Evolutionary conservation across 306 rosid species (phyloP).

Genomic region (Vigna trinervia): DNA sequence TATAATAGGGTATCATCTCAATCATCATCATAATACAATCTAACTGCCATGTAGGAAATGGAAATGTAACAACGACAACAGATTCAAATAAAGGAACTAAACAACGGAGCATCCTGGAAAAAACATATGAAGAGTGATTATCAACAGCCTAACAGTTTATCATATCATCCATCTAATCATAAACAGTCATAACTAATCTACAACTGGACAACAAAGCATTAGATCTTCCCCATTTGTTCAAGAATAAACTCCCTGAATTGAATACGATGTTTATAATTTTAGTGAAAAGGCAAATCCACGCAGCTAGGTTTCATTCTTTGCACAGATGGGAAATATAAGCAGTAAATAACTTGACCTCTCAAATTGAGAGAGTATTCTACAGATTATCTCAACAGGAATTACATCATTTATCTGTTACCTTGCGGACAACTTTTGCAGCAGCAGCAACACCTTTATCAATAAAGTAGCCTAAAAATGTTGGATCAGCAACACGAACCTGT

Average conservation of each 20-base stretch:
- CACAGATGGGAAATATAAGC: constrained; percentile 18
- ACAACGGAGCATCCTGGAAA: background rate
- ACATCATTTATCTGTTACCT: constrained; percentile 60
- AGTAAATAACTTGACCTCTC: constrained; percentile 10
- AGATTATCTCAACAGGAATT: constrained; percentile 1
- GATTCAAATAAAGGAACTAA: constrained; percentile 1
- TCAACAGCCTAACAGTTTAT: background rate
- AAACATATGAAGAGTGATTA: constrained; percentile 18
- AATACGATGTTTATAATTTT: constrained; percentile 23
- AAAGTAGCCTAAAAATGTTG: constrained; percentile 92
- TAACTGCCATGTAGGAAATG: constrained; percentile 18
- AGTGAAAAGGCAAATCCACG: constrained; percentile 12
- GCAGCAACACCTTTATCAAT: constrained; percentile 94
- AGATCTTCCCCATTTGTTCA: constrained; percentile 22
- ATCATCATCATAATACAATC: constrained; percentile 7
- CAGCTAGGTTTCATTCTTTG: constrained; percentile 21
- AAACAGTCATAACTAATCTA: constrained; percentile 25
- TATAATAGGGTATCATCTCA: constrained; percentile 1
- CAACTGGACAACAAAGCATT: background rate
- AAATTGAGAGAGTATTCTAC: constrained; percentile 32
- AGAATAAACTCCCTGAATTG: background rate
- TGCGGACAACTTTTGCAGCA: constrained; percentile 97
- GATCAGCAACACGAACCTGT: constrained; percentile 99
- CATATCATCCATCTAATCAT: constrained; percentile 12
- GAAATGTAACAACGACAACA: constrained; percentile 5